Conservation (phyloP, 208 protist genomes). For the Trypanosoma scelopori region DNA sequence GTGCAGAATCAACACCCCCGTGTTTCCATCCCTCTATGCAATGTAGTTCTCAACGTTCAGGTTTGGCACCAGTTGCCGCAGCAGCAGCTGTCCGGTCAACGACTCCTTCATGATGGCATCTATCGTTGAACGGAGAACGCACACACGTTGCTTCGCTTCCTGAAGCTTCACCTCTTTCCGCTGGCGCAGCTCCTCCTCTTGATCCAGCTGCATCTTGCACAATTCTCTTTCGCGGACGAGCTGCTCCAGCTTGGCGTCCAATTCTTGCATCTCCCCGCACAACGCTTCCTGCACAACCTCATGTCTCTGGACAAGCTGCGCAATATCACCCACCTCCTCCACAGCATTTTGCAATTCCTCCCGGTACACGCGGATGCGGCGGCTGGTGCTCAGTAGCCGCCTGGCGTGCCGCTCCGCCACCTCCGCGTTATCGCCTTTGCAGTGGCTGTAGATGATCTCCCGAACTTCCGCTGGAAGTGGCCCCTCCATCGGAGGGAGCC, state of each 20-base stretch:
- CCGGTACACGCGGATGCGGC: constrained; percentile 75
- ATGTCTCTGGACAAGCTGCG: constrained; percentile 47
- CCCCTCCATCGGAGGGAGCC: constrained; percentile 39
- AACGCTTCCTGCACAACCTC: constrained; percentile 48
- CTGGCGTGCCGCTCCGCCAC: constrained; percentile 74
- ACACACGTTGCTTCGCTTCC: constrained; percentile 61
- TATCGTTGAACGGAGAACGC: constrained; percentile 55
- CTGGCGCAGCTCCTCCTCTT: constrained; percentile 31
- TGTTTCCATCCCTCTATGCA: constrained; percentile 15
- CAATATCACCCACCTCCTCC: constrained; percentile 61
- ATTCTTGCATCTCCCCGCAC: constrained; percentile 46
- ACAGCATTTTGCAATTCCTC: constrained; percentile 71
- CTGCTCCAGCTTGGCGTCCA: constrained; percentile 57
- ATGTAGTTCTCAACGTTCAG: constrained; percentile 82
- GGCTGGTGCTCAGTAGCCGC: constrained; percentile 73
- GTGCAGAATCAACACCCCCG: too few relatives aligned
- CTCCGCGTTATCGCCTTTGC: constrained; percentile 35
- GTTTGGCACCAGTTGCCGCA: constrained; percentile 74
- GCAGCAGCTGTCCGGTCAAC: constrained; percentile 47
- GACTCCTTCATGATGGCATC: constrained; percentile 66
- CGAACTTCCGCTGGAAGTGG: constrained; percentile 76
- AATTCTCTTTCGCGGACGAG: constrained; percentile 63
- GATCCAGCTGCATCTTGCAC: constrained; percentile 62
- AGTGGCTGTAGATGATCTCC: constrained; percentile 55
- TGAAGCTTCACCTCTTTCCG: constrained; percentile 46